Evolutionary conservation across 2,329 filamentous ascomycete species (phyloP), one percentile per base, ranked within the genome.

Genomic region (Sarocladium strictum): DNA sequence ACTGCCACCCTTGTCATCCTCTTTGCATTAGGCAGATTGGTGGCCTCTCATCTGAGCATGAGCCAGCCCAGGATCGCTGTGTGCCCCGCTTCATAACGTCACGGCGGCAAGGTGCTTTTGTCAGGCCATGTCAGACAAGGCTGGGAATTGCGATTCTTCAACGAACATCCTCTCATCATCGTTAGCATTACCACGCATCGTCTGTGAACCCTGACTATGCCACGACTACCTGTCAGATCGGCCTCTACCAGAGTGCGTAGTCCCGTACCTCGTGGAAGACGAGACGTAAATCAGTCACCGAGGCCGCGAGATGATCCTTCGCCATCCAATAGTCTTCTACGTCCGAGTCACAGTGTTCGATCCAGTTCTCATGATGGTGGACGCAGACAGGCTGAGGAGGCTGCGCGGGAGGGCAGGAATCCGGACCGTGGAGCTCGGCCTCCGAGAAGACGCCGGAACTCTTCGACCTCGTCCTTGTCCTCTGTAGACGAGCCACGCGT

Each of bases 11-110:
- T 51, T 32, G 47, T 53, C 33, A 5, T 53, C 33, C 11, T 53
- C 14, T 4, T 26, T 53, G 50, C 50, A 53, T 53, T 53, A 53
- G 50, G 50, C 50, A 21, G 50, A 57, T 63, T 65, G 45, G 38
- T 54, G 32, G 27, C 32, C 29, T 37, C 29, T 27, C 24, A 5
- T 27, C 29, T 11, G 26, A 15, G 9, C 10, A 14, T 29, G 27
- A 21, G 14, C 9, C 17, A 26, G 47, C 26, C 47, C 21, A 51
- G 35, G 29, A 27, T 21, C 26, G 38, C 11, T 15, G 17, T 5
- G 6, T 23, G 41, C 53, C 53, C 41, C 53, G 38, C 50, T 53
- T 19, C 33, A 53, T 53, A n/a, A 53, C 32, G 50, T 53, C 50
- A 53, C 50, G 32, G 32, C 50, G 15, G 32, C 50, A 33, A 21